Conservation (phyloP, 805 yeast species). For the Cyberlindnera petersonii region DNA sequence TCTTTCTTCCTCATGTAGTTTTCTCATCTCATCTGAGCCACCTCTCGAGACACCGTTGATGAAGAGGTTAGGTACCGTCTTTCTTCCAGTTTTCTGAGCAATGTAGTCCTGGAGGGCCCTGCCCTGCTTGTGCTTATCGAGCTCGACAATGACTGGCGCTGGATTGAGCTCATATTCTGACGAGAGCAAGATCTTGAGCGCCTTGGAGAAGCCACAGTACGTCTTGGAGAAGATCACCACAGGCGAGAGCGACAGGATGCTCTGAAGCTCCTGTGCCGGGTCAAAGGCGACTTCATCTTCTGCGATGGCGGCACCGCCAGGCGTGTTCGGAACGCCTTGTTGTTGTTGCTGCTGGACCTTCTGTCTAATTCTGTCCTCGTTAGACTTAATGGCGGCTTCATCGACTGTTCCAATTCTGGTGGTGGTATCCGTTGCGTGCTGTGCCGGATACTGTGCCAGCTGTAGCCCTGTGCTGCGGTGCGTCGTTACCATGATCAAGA, state of each 20-base stretch:
- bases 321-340: conserved; percentile 1
- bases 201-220: conserved; percentile 72
- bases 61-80: conserved; percentile 87
- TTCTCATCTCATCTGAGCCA: conserved; percentile 79
- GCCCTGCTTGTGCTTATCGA: conserved; percentile 79
- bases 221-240: conserved; percentile 54
- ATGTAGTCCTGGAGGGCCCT: conserved; percentile 69
- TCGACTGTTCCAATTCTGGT: conserved; percentile 34
- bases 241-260: conserved; percentile 59
- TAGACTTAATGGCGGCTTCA: conserved; percentile 37
- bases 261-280: conserved; percentile 50
- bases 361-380: conserved; percentile 30
- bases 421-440: conserved; percentile 13
- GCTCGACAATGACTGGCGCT: conserved; percentile 66
- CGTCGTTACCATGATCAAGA: conserved; percentile 34
- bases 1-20: conserved; percentile 53
- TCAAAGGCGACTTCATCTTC: conserved; percentile 32
- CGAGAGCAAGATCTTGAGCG: conserved; percentile 61
- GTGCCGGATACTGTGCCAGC: neutral
- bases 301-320: conserved; percentile 6
- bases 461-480: conserved; percentile 14
- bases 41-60: conserved; percentile 76
- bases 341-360: conserved; percentile 9
- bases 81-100: conserved; percentile 64
- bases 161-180: conserved; percentile 71